Evolutionary conservation across 2,329 filamentous ascomycete genomes (phyloP), one percentile per base, ranked within the genome.

Genomic region (Rhinocladiella similis): DNA sequence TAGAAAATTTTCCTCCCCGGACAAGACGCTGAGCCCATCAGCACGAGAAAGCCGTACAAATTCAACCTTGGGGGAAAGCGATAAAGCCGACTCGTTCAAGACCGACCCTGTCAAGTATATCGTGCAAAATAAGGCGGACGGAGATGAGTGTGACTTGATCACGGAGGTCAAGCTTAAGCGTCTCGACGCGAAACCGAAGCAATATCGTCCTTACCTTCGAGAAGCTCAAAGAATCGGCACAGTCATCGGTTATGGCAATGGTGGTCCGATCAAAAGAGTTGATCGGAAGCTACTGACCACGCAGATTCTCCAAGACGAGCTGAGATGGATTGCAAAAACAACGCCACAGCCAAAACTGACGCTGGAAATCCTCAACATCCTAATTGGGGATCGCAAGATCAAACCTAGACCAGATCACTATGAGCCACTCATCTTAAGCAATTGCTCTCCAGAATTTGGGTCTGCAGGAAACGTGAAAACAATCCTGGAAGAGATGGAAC

Each of bases 401-500:
- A 63, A 66, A 29, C 75, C 74, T 3, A 65, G 68, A 20, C 65
- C 67, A 25, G 68, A 69, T 4, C 75, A 77, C 64, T 97, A 94
- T 71, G 85, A 90, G 64, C 85, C 87, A 13, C 74, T 96, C 50
- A 85, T 96, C 65, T 79, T 86, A 57, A 84, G 86, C 46, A 91
- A 95, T 72, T 78, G 83, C 27, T 81, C 86, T 67, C 76, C 81
- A 1, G 66, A 73, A 29, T 69, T 81, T 50, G 92, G 91, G 7
- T 91, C 88, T 4, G 85, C 86, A 2, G 78, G 78, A 25, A 81
- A 83, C 46, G 81, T 93, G 20, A 70, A 73, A 33, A 75, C 73
- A 18, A 75, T 96, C n/a, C 73, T 96, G 20, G 74, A 82, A 19
- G 90, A 96, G 66, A 89, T 97, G 85, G 77, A 80, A 42, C 69